Evolutionary conservation across 768 basidiomycete species (phyloP), one percentile per base, ranked within the genome.

Genomic region (Paxillus ammoniavirescens): DNA sequence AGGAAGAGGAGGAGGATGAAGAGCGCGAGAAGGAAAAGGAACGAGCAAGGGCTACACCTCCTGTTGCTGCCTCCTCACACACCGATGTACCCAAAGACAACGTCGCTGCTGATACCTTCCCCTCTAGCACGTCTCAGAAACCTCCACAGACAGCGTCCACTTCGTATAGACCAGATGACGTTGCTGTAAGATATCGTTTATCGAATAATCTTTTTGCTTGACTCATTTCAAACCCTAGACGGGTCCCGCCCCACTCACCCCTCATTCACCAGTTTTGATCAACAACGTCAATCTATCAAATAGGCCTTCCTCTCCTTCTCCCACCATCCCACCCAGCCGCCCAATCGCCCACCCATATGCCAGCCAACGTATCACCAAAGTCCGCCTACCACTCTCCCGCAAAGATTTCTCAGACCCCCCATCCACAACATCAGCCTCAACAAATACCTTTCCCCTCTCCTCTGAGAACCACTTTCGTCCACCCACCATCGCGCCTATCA

Each of bases 1-100:
- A 92, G 50, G 91, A 91, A 63, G 89, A 91, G 55, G 88, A 89
- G 30, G 89, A 91, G 64, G 89, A 90, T 53, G 87, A 89, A 56
- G 87, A 89, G 57, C 73, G 78, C 43, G 85, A 87, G 62, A 77
- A 74, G 60, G 82, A 79, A 53, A 68, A 65, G 47, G 80, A 80
- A 57, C 69, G 77, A 58, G 65, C 63, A 36, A 65, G 65, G 58
- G 59, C 61, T 52, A 61, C 63, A 54, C 57, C 64, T 57, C 50
- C 61, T 28, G 23, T 40, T 21, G 13, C 42, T 21, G 8, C 8
- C 42, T 53, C 62, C 54, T 54, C 55, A 2, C 58, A 54, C 33
- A 10, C 56, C 26, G 61, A 66, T 43, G 49, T 17, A 42, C 63
- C 35, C 46, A 71, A 65, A 55, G 58, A 57, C 26, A 7, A 15